These are phyloP conservation scores for Kickxella alabastrina DNA, from an alignment of 192 early-diverging fungal species.

Conservation along the genomic window DNA sequence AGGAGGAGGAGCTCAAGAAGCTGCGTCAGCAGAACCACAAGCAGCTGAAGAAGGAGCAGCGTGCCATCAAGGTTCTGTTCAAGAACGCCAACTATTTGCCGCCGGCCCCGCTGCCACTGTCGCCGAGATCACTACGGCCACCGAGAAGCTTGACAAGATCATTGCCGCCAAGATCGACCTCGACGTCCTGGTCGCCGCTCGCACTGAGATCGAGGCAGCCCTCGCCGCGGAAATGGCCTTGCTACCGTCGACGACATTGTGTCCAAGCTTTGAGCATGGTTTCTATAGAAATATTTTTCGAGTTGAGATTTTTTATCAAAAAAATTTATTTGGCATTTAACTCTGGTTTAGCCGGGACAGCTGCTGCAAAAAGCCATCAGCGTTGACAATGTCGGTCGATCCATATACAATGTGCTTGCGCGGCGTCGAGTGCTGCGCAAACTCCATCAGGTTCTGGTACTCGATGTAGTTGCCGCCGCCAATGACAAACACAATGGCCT, in stretches of 20 bases:
- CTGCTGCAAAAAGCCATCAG: slow-evolving; percentile 77
- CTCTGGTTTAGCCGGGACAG: slow-evolving; percentile 59
- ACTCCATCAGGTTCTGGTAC: slow-evolving; percentile 93
- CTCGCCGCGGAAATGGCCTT: slow-evolving; percentile 59
- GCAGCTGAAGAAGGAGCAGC: slow-evolving; percentile 87
- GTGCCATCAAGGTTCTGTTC: slow-evolving; percentile 74
- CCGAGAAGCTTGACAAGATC: slow-evolving; percentile 76
- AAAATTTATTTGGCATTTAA: not conserved
- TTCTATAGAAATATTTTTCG: not conserved
- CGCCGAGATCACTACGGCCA: slow-evolving; percentile 62
- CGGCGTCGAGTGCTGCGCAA: slow-evolving; percentile 63
- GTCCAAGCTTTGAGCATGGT: slow-evolving; percentile 23
- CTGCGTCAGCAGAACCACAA: slow-evolving; percentile 85
- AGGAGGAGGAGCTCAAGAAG: slow-evolving; percentile 75
- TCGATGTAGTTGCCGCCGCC: slow-evolving; percentile 99
- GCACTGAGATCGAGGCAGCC: slow-evolving; percentile 60
- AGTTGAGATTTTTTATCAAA: not conserved
- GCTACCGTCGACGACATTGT: slow-evolving; percentile 55
- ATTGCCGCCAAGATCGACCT: slow-evolving; percentile 62
- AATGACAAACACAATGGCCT: slow-evolving; percentile 96
- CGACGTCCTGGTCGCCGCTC: slow-evolving; percentile 55
- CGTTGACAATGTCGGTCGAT: slow-evolving; percentile 82
- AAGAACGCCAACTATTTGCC: slow-evolving; percentile 77
- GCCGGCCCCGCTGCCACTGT: slow-evolving; percentile 51
- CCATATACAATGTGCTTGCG: slow-evolving; percentile 90